Evolutionary conservation across 345 rosid species (phyloP).

Genomic region (Psidium guajava): DNA sequence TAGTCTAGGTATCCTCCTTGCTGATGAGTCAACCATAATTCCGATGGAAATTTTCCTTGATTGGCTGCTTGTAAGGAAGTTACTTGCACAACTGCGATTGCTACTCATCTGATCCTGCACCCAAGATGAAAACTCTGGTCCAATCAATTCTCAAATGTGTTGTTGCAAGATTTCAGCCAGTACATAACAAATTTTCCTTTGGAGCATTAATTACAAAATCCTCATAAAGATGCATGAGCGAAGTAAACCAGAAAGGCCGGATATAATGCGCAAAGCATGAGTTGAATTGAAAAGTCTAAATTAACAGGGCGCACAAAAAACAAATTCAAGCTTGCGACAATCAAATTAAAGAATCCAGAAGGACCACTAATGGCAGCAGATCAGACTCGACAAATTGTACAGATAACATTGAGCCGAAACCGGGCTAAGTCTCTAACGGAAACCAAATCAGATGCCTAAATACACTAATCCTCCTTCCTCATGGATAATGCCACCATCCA

Average conservation of each 20-base stretch:
- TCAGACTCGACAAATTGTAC: not conserved
- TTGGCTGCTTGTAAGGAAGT: slow-evolving; percentile 50
- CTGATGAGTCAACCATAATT: slow-evolving; percentile 37
- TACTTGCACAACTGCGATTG: slow-evolving; percentile 47
- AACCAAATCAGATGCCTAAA: not conserved
- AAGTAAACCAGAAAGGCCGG: not conserved
- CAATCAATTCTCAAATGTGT: not conserved
- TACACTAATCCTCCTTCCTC: not conserved
- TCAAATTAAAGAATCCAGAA: not conserved
- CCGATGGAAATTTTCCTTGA: slow-evolving; percentile 83
- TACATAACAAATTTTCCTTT: not conserved
- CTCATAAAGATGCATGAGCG: not conserved
- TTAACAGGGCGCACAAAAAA: not conserved
- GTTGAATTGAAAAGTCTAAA: not conserved
- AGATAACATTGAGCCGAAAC: not conserved
- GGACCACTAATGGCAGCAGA: not conserved
- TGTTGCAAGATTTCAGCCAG: not conserved
- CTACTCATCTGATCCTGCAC: slow-evolving; percentile 50
- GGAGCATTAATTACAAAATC: not conserved
- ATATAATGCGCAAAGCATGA: not conserved
- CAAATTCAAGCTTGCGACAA: not conserved
- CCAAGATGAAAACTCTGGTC: not conserved
- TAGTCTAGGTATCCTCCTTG: slow-evolving; percentile 24
- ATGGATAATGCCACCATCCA: not conserved
- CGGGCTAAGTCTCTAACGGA: not conserved